Conservation (phyloP, 805 yeast species). For the Cyberlindnera veronae region DNA sequence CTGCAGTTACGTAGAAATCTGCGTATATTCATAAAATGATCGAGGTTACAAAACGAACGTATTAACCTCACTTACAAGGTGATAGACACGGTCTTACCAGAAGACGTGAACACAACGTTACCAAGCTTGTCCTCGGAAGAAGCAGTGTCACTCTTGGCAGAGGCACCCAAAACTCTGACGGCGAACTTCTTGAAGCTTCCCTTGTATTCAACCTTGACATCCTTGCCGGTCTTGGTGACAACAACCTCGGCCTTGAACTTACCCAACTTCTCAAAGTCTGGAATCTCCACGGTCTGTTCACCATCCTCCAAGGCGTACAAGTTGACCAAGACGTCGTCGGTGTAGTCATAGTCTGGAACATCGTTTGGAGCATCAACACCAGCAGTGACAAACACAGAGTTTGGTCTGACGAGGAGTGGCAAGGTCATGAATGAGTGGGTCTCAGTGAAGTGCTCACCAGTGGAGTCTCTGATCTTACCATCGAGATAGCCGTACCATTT, state of each 20-base stretch:
- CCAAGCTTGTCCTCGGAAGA: conserved; percentile 14
- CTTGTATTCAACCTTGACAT: conserved; percentile 7
- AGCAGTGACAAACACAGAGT: conserved; percentile 17
- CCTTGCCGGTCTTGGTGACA: conserved; percentile 9
- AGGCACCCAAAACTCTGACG: conserved; percentile 16
- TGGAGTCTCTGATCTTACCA: conserved; percentile 18
- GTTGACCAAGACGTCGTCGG: conserved; percentile 21
- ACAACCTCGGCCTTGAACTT: conserved; percentile 12
- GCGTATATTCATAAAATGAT: too few species aligned
- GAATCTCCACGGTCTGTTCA: conserved; percentile 18
- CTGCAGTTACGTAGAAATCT: too few species aligned
- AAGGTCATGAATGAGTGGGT: conserved; percentile 18
- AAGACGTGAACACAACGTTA: conserved; percentile 10
- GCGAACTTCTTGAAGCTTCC: conserved; percentile 13
- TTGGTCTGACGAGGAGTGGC: conserved; percentile 20
- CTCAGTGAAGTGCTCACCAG: conserved; percentile 19
- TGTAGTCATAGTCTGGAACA: conserved; percentile 21
- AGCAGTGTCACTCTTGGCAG: conserved; percentile 1
- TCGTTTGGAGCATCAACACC: conserved; percentile 17
- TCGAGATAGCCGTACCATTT: conserved; percentile 24
- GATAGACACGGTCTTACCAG: conserved; percentile 3
- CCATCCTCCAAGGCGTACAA: conserved; percentile 18
- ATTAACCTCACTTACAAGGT: conserved; percentile 1
- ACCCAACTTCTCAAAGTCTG: conserved; percentile 15
- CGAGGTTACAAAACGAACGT: too few species aligned